These are phyloP conservation scores for Fusarium acutatum DNA, from an alignment of 2,329 filamentous ascomycete species.

Conservation along the genomic window DNA sequence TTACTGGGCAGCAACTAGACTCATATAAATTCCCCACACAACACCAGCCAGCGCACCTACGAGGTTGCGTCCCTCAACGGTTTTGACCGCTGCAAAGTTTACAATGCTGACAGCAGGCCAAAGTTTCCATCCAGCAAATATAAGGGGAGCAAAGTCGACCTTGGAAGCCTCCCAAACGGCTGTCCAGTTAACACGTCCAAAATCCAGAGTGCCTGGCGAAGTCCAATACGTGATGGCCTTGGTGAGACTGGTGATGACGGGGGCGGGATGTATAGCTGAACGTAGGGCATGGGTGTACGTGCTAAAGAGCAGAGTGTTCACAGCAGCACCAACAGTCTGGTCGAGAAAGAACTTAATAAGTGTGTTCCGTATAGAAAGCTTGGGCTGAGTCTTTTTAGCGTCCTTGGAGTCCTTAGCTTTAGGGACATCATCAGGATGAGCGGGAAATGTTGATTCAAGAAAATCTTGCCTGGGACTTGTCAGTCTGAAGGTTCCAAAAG, in stretches of 20 bases:
- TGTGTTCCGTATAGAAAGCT: slow-evolving; percentile 70
- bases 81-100: slow-evolving; percentile 74
- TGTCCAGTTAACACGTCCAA: slow-evolving; percentile 55
- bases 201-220: slow-evolving; percentile 54
- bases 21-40: slow-evolving; percentile 79
- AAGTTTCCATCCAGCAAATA: slow-evolving; percentile 72
- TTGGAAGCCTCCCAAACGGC: slow-evolving; percentile 54
- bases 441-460: slow-evolving; percentile 79
- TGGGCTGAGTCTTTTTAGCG: slow-evolving; percentile 43
- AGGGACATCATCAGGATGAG: slow-evolving; percentile 58
- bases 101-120: slow-evolving; percentile 76
- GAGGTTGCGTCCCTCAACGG: slow-evolving; percentile 74
- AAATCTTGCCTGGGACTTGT: slow-evolving; percentile 71
- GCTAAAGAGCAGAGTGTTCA: slow-evolving; percentile 73
- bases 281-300: slow-evolving; percentile 66
- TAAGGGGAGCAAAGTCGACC: slow-evolving; percentile 70
- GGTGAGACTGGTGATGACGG: slow-evolving; percentile 49
- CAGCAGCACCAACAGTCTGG: slow-evolving; percentile 70
- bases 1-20: slow-evolving; percentile 60
- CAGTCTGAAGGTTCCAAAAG: slow-evolving; percentile 29
- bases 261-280: slow-evolving; percentile 55
- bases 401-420: slow-evolving; percentile 46
- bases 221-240: slow-evolving; percentile 48
- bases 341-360: slow-evolving; percentile 73
- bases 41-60: slow-evolving; percentile 78